Evolutionary conservation across 768 basidiomycete species (phyloP).

Genomic region (Leccinum imitatum): DNA sequence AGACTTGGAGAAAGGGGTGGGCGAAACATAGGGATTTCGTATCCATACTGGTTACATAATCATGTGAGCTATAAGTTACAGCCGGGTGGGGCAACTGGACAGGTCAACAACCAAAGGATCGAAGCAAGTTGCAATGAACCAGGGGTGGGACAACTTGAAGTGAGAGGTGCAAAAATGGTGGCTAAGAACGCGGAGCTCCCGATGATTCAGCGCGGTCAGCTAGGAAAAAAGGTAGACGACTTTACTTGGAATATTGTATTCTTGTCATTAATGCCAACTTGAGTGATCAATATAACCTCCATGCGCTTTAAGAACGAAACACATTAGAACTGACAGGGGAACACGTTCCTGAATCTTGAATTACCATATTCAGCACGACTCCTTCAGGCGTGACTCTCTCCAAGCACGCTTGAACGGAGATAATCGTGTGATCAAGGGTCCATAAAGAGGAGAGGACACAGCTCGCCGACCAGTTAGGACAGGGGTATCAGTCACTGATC

Average conservation of each 20-base stretch:
- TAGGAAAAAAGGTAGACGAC: background rate
- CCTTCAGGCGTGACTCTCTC: too few relatives aligned
- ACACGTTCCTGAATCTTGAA: background rate
- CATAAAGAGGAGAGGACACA: background rate
- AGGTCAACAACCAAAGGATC: background rate
- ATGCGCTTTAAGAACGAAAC: background rate
- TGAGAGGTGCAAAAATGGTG: background rate
- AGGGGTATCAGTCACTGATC: background rate
- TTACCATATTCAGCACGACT: background rate
- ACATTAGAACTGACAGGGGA: background rate
- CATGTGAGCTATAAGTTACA: background rate
- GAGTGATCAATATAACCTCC: background rate
- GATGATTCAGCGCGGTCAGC: background rate
- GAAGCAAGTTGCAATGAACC: background rate
- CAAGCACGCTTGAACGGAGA: background rate
- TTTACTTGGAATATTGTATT: background rate
- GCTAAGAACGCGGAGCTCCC: background rate
- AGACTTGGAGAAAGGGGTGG: background rate
- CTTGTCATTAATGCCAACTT: background rate
- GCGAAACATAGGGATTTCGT: background rate
- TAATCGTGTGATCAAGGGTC: background rate
- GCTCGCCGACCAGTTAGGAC: background rate
- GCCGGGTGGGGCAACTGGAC: background rate
- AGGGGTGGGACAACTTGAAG: background rate
- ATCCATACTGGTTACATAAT: background rate